Percentiles rank a stretch among this genome's conserved stretches.
Conservation (phyloP, 495 filamentous ascomycete genomes). For the Tuber calosporum region DNA sequence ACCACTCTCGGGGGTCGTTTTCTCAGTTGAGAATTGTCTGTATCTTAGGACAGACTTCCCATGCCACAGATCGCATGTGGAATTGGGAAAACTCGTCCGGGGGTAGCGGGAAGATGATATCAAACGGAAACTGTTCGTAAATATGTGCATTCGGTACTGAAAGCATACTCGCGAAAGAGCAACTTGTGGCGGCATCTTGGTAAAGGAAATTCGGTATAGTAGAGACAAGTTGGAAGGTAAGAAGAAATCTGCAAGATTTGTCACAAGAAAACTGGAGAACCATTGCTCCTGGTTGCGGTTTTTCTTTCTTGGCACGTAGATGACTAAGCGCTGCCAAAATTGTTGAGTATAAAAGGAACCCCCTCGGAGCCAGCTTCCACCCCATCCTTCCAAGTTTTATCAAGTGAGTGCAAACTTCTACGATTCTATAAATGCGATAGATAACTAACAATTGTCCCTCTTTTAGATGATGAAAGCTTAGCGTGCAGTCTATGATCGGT, state of each 20-base stretch:
- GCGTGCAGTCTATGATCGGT: conserved; percentile 83
- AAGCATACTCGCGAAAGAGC: conserved; percentile 31
- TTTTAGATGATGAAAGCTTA: conserved; percentile 97
- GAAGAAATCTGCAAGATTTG: conserved; percentile 1
- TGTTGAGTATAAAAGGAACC: conserved; percentile 10
- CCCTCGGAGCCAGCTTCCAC: conserved; percentile 49
- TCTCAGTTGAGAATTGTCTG: not conserved
- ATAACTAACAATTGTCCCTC: conserved; percentile 45
- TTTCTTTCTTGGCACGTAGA: conserved; percentile 2
- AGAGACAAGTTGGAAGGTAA: not conserved
- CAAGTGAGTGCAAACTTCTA: conserved; percentile 56
- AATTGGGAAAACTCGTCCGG: not conserved
- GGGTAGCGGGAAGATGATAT: not conserved
- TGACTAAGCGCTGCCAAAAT: conserved; percentile 16
- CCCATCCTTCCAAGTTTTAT: conserved; percentile 98
- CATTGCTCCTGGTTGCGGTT: conserved; percentile 5
- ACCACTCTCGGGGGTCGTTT: not conserved
- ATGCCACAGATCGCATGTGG: not conserved
- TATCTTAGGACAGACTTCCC: not conserved
- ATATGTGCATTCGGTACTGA: conserved; percentile 27
- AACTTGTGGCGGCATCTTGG: conserved; percentile 25
- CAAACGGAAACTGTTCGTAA: not conserved
- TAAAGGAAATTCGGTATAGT: conserved; percentile 5
- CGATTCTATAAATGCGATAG: not conserved
- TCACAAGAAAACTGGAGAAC: not conserved